phyloP scores from a whole-genome alignment of 257 asterid genomes.

The Scutellaria baicalensis region DNA sequence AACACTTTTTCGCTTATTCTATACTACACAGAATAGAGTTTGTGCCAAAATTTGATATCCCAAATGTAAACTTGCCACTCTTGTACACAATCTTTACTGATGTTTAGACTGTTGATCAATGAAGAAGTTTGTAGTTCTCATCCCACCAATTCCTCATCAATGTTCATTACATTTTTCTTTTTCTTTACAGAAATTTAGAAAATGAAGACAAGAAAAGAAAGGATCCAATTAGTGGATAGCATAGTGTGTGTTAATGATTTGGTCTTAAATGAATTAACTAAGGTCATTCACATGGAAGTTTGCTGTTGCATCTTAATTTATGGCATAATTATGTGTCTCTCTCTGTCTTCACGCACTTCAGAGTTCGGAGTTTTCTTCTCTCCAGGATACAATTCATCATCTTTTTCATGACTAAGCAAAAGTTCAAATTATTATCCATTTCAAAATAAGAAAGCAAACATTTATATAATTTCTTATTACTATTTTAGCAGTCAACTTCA shows the following conservation, averaged over 20 bases:
- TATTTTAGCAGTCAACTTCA: no score
- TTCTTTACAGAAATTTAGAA: background rate
- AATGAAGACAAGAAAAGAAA: no score
- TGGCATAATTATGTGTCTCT: background rate
- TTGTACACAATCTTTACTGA: background rate
- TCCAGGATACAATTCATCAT: background rate
- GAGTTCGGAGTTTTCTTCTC: constrained; percentile 5
- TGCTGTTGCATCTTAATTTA: background rate
- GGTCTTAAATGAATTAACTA: background rate
- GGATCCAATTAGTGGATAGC: background rate
- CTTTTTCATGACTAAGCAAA: background rate
- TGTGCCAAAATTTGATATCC: background rate
- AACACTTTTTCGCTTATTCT: no score
- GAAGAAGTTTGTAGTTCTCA: background rate
- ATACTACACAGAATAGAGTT: background rate
- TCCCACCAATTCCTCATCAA: background rate
- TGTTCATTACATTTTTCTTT: background rate
- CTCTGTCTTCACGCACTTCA: background rate
- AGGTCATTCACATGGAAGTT: constrained; percentile 14
- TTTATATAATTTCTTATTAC: no score
- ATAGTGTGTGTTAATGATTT: background rate
- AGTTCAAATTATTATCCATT: no score
- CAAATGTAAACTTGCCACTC: no score
- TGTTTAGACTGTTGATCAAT: background rate
- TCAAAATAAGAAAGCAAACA: background rate